Conservation (phyloP, 2,329 filamentous ascomycete genomes). For the Myriosclerotinia duriaeana region DNA sequence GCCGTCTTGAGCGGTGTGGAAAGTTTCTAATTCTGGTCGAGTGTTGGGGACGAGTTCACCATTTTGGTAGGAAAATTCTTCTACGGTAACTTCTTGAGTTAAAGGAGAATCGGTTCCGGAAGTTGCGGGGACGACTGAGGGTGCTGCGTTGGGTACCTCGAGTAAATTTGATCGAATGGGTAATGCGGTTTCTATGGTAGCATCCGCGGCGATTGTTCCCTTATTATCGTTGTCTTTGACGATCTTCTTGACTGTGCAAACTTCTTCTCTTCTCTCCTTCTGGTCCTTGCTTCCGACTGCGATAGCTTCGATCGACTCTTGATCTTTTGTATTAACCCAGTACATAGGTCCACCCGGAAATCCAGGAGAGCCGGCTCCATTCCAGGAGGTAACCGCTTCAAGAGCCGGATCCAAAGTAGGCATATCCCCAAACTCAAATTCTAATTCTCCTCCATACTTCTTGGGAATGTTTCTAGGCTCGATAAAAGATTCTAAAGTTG, state of each 20-base stretch:
- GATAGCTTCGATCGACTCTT: slow-evolving; percentile 51
- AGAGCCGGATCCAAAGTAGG: slow-evolving; percentile 68
- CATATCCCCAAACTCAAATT: slow-evolving; percentile 76
- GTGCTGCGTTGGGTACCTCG: slow-evolving; percentile 26
- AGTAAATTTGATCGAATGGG: slow-evolving; percentile 21
- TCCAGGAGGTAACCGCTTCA: slow-evolving; percentile 52
- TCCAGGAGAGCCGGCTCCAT: slow-evolving; percentile 48
- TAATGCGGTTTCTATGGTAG: background rate
- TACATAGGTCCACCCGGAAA: slow-evolving; percentile 59
- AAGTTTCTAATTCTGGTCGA: slow-evolving; percentile 32
- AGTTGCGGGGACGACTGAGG: slow-evolving; percentile 17
- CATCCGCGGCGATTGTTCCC: slow-evolving; percentile 3
- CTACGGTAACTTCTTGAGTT: slow-evolving; percentile 2
- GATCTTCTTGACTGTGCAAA: slow-evolving; percentile 32
- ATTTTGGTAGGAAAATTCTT: slow-evolving; percentile 27
- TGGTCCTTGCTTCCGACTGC: slow-evolving; percentile 52
- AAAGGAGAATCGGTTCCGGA: slow-evolving; percentile 3
- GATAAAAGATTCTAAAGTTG: slow-evolving; percentile 78
- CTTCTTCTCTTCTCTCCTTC: slow-evolving; percentile 46
- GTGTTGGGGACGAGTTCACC: slow-evolving; percentile 29
- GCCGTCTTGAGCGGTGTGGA: slow-evolving; percentile 34
- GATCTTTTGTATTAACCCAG: slow-evolving; percentile 50
- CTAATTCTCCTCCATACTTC: slow-evolving; percentile 82
- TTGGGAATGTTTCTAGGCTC: slow-evolving; percentile 81
- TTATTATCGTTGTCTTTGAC: slow-evolving; percentile 3